These are phyloP conservation scores for Pterocarpus macrocarpus DNA, from an alignment of 306 rosid species.

Conservation along the genomic window DNA sequence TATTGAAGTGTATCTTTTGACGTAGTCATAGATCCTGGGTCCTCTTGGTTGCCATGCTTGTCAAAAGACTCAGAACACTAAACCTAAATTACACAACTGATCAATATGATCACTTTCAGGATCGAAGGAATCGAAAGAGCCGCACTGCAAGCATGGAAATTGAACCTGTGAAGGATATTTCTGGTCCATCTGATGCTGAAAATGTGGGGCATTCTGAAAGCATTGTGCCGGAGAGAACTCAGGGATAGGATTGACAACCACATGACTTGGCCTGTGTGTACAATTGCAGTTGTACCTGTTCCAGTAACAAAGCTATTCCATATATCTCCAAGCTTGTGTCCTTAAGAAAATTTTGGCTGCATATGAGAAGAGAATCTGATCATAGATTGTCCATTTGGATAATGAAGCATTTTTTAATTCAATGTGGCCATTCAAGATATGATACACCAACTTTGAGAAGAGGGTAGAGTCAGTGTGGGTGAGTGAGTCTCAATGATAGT, in stretches of 20 bases:
- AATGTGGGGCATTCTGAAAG: conserved; percentile 55
- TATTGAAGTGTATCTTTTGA: not conserved
- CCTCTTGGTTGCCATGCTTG: conserved; percentile 20
- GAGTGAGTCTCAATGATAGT: conserved; percentile 37
- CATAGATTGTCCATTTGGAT: conserved; percentile 53
- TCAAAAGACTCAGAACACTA: conserved; percentile 4
- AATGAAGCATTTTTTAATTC: conserved; percentile 47
- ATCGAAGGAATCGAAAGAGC: conserved; percentile 86
- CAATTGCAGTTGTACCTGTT: conserved; percentile 44
- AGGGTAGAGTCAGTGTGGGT: conserved; percentile 39
- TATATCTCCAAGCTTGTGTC: conserved; percentile 54
- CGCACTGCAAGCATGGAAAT: conserved; percentile 76
- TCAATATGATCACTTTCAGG: conserved; percentile 60
- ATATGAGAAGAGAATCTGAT: conserved; percentile 51
- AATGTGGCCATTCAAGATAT: conserved; percentile 50
- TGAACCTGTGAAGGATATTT: conserved; percentile 69
- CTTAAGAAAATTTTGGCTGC: conserved; percentile 38
- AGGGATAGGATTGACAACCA: conserved; percentile 63
- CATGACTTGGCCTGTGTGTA: conserved; percentile 43
- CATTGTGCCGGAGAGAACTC: conserved; percentile 56
- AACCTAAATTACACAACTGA: conserved; percentile 14
- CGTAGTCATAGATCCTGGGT: not conserved
- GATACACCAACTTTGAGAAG: conserved; percentile 43
- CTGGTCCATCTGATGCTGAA: conserved; percentile 62
- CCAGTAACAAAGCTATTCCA: conserved; percentile 53